Percentiles rank a stretch among this genome's conserved stretches.
Conservation (phyloP, 352 stramenopile genomes). For the Peronospora destructor region DNA sequence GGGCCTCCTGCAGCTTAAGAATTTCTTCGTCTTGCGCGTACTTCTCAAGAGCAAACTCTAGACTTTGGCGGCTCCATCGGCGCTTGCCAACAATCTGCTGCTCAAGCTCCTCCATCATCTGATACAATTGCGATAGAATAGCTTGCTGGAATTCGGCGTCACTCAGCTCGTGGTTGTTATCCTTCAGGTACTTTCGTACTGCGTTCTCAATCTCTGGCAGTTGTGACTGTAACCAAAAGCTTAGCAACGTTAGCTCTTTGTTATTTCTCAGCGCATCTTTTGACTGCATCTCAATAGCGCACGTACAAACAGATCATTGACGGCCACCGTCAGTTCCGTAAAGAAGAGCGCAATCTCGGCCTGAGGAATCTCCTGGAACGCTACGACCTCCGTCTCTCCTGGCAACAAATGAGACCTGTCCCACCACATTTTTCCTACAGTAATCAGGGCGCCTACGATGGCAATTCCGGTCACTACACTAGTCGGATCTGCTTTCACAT, state of each 20-base stretch:
- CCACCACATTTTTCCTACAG: constrained; percentile 84
- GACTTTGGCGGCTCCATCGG: constrained; percentile 51
- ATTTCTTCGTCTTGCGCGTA: constrained; percentile 57
- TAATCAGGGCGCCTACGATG: constrained; percentile 53
- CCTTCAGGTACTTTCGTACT: constrained; percentile 58
- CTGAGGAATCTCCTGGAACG: constrained; percentile 53
- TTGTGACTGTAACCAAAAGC: constrained; percentile 34
- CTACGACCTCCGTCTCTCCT: constrained; percentile 2
- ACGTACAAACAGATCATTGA: constrained; percentile 67
- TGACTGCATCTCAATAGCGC: neutral
- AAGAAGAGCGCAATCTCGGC: constrained; percentile 66
- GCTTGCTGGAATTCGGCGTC: constrained; percentile 73
- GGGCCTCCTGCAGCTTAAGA: constrained; percentile 49
- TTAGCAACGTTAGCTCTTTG: constrained; percentile 4
- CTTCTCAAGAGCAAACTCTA: constrained; percentile 57
- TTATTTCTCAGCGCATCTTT: neutral
- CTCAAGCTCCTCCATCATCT: constrained; percentile 67
- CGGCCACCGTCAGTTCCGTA: constrained; percentile 50
- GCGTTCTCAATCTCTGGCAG: constrained; percentile 59
- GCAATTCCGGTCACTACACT: constrained; percentile 63
- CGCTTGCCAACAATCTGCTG: constrained; percentile 54
- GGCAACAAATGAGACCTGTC: constrained; percentile 45
- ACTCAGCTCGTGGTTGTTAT: constrained; percentile 54
- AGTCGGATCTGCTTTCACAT: constrained; percentile 48
- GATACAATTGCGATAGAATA: constrained; percentile 65